phyloP scores from a whole-genome alignment of 2,329 filamentous ascomycete species.

The Apiospora hydei region DNA sequence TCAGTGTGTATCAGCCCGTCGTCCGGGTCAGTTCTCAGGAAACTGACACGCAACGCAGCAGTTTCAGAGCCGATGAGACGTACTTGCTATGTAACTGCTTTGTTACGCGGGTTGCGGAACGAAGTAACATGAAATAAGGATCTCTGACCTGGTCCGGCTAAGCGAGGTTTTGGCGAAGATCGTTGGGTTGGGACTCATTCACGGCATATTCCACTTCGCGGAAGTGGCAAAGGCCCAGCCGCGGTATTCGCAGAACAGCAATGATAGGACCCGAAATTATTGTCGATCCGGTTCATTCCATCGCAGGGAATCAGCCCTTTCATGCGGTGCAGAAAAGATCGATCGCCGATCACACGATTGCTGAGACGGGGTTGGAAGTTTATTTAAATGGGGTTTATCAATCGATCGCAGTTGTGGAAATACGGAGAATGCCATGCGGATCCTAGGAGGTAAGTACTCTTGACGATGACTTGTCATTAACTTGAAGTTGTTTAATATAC shows the following conservation, averaged over 20 bases:
- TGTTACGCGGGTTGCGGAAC: background rate
- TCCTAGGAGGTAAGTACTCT: background rate
- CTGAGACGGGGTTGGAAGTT: background rate
- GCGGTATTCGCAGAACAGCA: background rate
- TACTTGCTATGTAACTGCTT: background rate
- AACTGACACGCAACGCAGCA: background rate
- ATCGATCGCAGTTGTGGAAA: background rate
- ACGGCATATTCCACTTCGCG: background rate
- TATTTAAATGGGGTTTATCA: background rate
- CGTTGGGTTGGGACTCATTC: background rate
- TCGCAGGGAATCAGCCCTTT: background rate
- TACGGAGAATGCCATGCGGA: background rate
- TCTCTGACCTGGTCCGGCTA: background rate
- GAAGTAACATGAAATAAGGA: background rate
- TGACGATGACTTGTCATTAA: background rate
- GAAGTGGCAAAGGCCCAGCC: too few species aligned
- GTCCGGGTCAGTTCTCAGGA: too few species aligned
- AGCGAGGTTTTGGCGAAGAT: background rate
- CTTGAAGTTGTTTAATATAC: background rate
- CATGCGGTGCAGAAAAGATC: background rate
- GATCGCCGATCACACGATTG: background rate
- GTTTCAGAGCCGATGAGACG: background rate
- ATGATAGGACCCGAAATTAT: background rate
- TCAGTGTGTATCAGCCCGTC: background rate
- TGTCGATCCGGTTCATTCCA: background rate